Percentiles rank a stretch among this genome's conserved stretches.
Conservation (phyloP, 805 yeast genomes). For the Nakazawaea populi region DNA sequence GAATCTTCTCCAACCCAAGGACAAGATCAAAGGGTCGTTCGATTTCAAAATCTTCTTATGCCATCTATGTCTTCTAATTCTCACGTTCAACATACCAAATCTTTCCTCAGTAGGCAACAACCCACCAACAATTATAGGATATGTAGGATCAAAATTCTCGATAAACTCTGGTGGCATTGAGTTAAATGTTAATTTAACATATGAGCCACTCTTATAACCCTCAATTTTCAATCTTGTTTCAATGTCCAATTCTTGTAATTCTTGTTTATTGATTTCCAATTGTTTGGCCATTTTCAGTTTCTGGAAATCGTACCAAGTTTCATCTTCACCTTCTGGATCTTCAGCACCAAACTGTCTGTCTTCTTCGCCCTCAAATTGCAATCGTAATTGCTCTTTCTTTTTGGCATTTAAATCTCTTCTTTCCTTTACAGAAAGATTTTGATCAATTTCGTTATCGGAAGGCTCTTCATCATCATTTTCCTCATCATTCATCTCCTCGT, state of each 20-base stretch:
- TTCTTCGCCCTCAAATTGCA: conserved; percentile 86
- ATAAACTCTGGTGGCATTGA: conserved; percentile 84
- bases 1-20: conserved; percentile 97
- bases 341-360: conserved; percentile 64
- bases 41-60: conserved; percentile 93
- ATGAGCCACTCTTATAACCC: conserved; percentile 91
- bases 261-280: conserved; percentile 84
- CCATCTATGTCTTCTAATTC: conserved; percentile 98
- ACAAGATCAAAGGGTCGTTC: conserved; percentile 89
- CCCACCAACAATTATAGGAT: conserved; percentile 88
- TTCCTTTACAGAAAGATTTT: conserved; percentile 55
- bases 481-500: conserved; percentile 29
- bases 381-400: conserved; percentile 80
- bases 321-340: conserved; percentile 82
- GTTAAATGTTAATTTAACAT: conserved; percentile 84
- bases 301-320: conserved; percentile 96
- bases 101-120: conserved; percentile 84
- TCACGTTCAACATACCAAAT: conserved; percentile 87
- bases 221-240: conserved; percentile 78
- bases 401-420: conserved; percentile 78
- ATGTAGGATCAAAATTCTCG: conserved; percentile 78
- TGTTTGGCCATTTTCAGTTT: conserved; percentile 97
- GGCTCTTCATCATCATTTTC: conserved; percentile 33
- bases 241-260: conserved; percentile 64
- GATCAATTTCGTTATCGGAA: conserved; percentile 33